phyloP scores from a whole-genome alignment of 75 land plant species.

The Sequoia sempervirens region DNA sequence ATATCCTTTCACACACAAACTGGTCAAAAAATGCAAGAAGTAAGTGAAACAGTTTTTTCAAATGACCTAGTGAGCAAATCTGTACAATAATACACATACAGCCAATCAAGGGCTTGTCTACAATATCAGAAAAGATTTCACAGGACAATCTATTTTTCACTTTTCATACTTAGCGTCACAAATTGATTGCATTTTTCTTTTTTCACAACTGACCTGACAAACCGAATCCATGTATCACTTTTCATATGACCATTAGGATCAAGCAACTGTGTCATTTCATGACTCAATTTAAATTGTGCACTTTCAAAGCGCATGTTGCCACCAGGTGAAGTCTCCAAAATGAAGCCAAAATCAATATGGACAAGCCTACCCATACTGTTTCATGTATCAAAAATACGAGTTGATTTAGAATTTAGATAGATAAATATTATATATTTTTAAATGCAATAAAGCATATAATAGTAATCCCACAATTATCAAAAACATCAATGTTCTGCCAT shows the following conservation, averaged over 20 bases:
- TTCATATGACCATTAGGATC: conserved; percentile 96
- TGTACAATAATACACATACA: neutral
- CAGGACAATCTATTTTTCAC: neutral
- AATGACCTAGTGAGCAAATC: neutral
- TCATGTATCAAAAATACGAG: neutral
- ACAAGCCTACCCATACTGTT: conserved; percentile 91
- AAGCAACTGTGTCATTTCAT: conserved; percentile 97
- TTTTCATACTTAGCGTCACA: neutral
- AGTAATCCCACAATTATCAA: neutral
- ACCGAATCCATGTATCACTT: conserved; percentile 89
- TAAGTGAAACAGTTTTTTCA: neutral
- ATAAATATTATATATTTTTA: neutral
- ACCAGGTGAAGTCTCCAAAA: conserved; percentile 95
- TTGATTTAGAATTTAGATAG: neutral
- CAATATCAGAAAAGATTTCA: neutral
- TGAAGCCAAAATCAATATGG: conserved; percentile 98
- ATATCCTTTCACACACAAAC: conserved; percentile 95
- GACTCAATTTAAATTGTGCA: conserved; percentile 97
- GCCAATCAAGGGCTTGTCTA: neutral
- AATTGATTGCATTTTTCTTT: neutral
- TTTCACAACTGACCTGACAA: conserved; percentile 60
- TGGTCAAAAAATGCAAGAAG: conserved; percentile 20
- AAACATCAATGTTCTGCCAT: neutral
- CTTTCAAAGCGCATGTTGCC: conserved; percentile 97
- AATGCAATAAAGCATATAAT: neutral